Percentiles rank a stretch among this genome's conserved stretches.
Evolutionary conservation across 257 asterid species (phyloP).

Genomic region (Solanum megistacrolobum): DNA sequence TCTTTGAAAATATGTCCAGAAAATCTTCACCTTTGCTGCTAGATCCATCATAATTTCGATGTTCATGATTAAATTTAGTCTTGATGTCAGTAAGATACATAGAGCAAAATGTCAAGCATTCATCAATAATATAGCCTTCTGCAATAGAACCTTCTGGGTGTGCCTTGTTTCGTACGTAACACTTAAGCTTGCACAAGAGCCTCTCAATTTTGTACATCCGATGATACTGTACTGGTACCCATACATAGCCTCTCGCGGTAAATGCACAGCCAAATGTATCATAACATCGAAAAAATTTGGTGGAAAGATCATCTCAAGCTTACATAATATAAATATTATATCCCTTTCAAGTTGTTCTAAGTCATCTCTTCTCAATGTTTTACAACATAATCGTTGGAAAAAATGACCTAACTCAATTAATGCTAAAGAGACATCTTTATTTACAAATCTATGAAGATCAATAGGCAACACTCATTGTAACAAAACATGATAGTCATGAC

Average conservation of each 20-base stretch:
- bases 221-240: background rate
- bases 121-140: too few species aligned
- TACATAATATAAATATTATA: background rate
- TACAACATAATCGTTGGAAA: background rate
- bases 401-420: background rate
- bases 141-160: background rate
- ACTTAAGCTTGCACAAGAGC: background rate
- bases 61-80: too few species aligned
- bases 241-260: background rate
- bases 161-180: background rate
- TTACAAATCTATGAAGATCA: background rate
- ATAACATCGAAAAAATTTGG: background rate
- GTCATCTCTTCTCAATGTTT: background rate
- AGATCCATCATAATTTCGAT: too few species aligned
- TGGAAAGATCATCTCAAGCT: background rate
- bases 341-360: background rate
- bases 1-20: too few species aligned
- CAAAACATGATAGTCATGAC: background rate
- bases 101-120: too few species aligned
- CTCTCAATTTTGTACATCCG: slow-evolving; percentile 12
- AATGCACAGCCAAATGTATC: background rate
- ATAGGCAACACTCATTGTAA: background rate
- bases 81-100: too few species aligned
- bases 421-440: background rate
- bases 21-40: too few species aligned